A percentile compares a stretch with the other conserved stretches of the same genome.
Conservation (phyloP, 352 stramenopile genomes). For the Pythium guiyangense region DNA sequence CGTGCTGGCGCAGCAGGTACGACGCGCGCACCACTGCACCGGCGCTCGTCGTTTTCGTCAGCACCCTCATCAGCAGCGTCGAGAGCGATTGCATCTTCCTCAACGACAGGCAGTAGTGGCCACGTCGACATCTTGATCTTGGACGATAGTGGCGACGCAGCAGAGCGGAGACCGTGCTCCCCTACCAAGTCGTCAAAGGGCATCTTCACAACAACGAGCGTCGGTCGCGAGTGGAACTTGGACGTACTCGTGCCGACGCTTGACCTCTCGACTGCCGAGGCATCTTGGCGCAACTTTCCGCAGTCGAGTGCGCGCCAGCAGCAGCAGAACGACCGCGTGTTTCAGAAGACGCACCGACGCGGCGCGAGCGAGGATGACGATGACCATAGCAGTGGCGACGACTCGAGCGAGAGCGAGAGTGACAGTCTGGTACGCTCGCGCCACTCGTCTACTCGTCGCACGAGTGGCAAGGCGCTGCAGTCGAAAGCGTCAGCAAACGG, state of each 20-base stretch:
- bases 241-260: constrained; percentile 50
- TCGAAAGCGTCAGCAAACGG: constrained; percentile 13
- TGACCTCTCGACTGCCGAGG: constrained; percentile 35
- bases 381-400: background rate
- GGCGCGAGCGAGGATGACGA: constrained; percentile 10
- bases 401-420: constrained; percentile 40
- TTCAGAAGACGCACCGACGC: constrained; percentile 15
- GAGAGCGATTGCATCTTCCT: background rate
- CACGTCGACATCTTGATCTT: constrained; percentile 57
- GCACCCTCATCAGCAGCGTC: constrained; percentile 11
- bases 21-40: background rate
- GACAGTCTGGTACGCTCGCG: constrained; percentile 10
- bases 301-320: constrained; percentile 21
- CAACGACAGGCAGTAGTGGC: constrained; percentile 3
- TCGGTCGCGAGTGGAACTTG: constrained; percentile 51
- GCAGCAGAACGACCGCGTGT: constrained; percentile 33
- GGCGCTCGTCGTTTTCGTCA: background rate
- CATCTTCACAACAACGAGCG: constrained; percentile 31
- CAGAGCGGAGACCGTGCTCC: constrained; percentile 35
- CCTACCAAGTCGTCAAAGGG: constrained; percentile 42
- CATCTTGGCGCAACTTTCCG: constrained; percentile 20
- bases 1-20: background rate
- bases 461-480: constrained; percentile 7
- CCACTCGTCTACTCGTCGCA: too few relatives aligned
- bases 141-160: constrained; percentile 33